phyloP scores from a whole-genome alignment of 2,329 filamentous ascomycete species.

The Neonectria sp. region DNA sequence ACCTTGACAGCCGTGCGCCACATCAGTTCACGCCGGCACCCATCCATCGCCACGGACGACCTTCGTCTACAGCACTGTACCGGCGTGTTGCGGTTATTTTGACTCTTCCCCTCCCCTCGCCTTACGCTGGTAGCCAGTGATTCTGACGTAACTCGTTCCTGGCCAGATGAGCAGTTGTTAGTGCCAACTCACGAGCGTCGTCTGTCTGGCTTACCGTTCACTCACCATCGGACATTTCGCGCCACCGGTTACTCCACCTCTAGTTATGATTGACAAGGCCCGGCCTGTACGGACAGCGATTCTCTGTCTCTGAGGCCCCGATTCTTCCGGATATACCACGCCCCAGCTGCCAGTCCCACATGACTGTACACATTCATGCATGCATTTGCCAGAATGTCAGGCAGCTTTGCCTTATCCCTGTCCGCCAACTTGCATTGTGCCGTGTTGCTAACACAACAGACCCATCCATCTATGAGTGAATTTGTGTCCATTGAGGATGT shows the following conservation, averaged over 20 bases:
- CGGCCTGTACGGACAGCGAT: neutral
- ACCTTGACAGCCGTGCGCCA: too few species aligned
- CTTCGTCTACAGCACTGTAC: neutral
- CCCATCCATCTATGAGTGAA: conserved; percentile 2
- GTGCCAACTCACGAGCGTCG: neutral
- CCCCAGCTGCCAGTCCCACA: neutral
- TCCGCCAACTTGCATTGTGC: conserved; percentile 5
- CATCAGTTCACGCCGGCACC: neutral
- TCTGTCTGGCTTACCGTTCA: neutral
- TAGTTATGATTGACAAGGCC: conserved; percentile 5
- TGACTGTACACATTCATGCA: neutral
- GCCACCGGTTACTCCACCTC: conserved; percentile 2
- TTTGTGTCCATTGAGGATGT: neutral
- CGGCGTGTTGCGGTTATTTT: too few species aligned
- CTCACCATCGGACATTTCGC: conserved; percentile 3
- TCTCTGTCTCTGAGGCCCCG: conserved; percentile 9
- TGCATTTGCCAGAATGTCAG: conserved; percentile 8
- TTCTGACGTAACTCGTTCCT: neutral
- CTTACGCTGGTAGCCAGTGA: neutral
- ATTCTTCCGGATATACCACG: conserved; percentile 20
- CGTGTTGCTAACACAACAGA: neutral
- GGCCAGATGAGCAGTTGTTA: neutral
- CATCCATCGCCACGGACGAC: neutral
- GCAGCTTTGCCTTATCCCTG: neutral
- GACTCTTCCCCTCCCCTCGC: too few species aligned